Percentiles rank a stretch among this genome's conserved stretches.
These are phyloP conservation scores for Nemania diffusa DNA, from an alignment of 2,329 filamentous ascomycete genomes.

Conservation along the genomic window DNA sequence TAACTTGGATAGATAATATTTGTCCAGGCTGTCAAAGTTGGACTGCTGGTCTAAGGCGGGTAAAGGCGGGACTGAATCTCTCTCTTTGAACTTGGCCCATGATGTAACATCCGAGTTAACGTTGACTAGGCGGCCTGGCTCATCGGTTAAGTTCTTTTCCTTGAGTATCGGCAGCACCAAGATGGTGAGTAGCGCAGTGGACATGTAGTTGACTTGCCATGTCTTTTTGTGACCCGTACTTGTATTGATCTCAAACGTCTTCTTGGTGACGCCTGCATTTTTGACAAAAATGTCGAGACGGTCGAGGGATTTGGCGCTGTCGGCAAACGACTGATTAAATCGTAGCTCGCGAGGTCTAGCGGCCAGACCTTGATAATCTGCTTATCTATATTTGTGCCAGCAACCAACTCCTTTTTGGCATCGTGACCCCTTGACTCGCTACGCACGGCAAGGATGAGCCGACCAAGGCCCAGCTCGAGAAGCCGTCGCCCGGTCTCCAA, in stretches of 20 bases:
- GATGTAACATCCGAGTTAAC: slow-evolving; percentile 39
- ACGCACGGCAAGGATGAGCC: slow-evolving; percentile 32
- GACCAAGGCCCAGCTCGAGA: slow-evolving; percentile 20
- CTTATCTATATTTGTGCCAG: not conserved
- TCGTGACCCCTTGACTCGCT: slow-evolving; percentile 14
- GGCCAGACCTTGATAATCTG: too few species aligned
- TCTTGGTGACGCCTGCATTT: too few species aligned
- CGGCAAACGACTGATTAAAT: too few species aligned
- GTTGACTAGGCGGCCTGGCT: slow-evolving; percentile 36
- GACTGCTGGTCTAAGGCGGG: not conserved
- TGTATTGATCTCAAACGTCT: not conserved
- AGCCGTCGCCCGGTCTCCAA: slow-evolving; percentile 18
- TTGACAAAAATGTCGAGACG: too few species aligned
- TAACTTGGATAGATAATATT: not conserved
- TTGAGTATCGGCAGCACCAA: slow-evolving; percentile 59
- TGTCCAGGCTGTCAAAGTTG: not conserved
- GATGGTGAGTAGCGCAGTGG: slow-evolving; percentile 58
- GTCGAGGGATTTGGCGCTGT: too few species aligned
- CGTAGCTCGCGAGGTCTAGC: too few species aligned
- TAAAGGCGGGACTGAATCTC: not conserved
- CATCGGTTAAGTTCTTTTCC: slow-evolving; percentile 40
- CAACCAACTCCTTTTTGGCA: not conserved
- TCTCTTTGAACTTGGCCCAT: slow-evolving; percentile 5
- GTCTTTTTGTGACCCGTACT: slow-evolving; percentile 51
- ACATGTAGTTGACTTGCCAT: slow-evolving; percentile 63